Conservation (phyloP, 2,329 filamentous ascomycete species). For the Dactylonectria macrodidyma region DNA sequence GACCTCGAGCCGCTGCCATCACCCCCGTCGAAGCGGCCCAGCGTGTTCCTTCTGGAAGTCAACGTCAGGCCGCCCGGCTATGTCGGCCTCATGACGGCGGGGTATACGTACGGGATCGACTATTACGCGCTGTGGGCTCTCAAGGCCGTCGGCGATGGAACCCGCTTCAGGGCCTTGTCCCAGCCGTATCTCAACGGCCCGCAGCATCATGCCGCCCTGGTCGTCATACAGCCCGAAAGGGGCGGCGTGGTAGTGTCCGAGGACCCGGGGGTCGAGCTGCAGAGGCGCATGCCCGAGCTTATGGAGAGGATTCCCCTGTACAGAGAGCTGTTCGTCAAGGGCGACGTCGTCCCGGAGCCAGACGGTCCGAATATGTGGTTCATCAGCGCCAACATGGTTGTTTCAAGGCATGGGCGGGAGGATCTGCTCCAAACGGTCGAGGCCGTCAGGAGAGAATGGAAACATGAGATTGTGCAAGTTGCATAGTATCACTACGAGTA, state of each 20-base stretch:
- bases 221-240: background rate
- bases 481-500: no score
- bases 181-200: conserved; percentile 23
- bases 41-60: conserved; percentile 35
- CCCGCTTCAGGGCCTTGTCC: conserved; percentile 26
- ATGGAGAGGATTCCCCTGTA: no score
- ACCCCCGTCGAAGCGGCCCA: background rate
- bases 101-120: conserved; percentile 38
- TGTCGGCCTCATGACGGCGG: conserved; percentile 26
- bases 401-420: no score
- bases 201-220: background rate
- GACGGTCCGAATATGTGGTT: no score
- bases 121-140: conserved; percentile 20
- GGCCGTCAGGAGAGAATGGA: no score
- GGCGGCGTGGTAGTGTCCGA: background rate
- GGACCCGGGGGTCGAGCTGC: background rate
- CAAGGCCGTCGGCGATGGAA: conserved; percentile 17
- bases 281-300: no score
- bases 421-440: no score
- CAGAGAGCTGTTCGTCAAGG: no score
- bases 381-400: no score
- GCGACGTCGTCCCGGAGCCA: no score
- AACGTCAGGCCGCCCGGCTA: conserved; percentile 40
- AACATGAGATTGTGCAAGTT: no score
- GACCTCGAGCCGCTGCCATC: background rate